Conservation (phyloP, 192 early-diverging fungal species). For the Umbelopsis sp. region DNA sequence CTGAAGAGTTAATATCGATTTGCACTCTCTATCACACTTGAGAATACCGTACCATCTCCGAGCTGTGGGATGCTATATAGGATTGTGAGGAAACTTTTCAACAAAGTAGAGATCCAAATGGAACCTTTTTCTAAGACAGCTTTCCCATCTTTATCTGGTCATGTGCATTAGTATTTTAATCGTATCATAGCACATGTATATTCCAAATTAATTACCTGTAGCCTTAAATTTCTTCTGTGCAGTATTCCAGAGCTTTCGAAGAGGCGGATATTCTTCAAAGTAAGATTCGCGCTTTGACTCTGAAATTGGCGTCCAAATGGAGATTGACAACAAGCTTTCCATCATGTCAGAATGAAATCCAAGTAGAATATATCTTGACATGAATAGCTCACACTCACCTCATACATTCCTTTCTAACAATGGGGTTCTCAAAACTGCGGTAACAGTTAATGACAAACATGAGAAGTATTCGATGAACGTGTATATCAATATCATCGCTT, state of each 20-base stretch:
- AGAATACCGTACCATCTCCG: conserved; percentile 42
- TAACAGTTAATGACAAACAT: conserved; percentile 86
- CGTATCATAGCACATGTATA: too few relatives aligned
- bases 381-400: conserved; percentile 34
- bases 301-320: conserved; percentile 74
- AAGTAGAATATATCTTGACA: neutral
- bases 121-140: conserved; percentile 56
- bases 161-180: neutral
- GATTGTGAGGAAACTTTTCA: conserved; percentile 65
- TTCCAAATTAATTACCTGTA: conserved; percentile 36
- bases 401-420: conserved; percentile 80
- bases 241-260: conserved; percentile 71
- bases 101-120: conserved; percentile 65
- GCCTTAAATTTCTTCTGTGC: conserved; percentile 55
- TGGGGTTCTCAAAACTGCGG: conserved; percentile 75
- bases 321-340: conserved; percentile 66
- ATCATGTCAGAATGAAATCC: neutral
- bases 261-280: conserved; percentile 57
- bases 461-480: conserved; percentile 54
- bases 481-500: conserved; percentile 31
- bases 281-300: conserved; percentile 57
- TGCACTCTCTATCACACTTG: neutral
- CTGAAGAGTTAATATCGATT: neutral
- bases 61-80: conserved; percentile 54
- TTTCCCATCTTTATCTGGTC: conserved; percentile 46